Base-by-base conservation (phyloP, 2,329 filamentous ascomycete genomes). In the Intubia oerlemansii region DNA sequence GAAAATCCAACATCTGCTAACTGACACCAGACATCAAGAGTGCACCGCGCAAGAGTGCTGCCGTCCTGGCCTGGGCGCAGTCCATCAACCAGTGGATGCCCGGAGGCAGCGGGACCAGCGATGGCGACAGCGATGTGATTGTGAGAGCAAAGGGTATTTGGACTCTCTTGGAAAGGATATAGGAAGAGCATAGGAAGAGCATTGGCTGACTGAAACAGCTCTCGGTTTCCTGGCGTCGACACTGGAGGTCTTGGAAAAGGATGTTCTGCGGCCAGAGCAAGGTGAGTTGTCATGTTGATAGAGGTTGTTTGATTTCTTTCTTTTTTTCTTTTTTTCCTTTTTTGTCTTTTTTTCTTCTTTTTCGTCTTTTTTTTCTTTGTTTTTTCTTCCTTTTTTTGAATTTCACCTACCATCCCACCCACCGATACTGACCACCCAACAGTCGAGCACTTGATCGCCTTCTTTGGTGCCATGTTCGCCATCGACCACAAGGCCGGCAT, bases 401-500 rank as follows among this genome's bases (percentile, higher is more conserved):
- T n/a, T n/a, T n/a, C n/a, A n/a, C n/a, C n/a, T n/a, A n/a, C n/a
- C n/a, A n/a, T n/a, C n/a, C n/a, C n/a, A n/a, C 10, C 26, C 11
- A 11, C 29, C 15, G 10, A 22, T 11, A n/a, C 15, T 21, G 17
- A 9, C 20, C 8, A 2, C 10, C 11, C 16, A 8, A 10, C 29
- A 43, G 44, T 47, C 18, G 38, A 42, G 11, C 40, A 39, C 3
- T 40, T 49, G 7, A 36, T 65, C 16, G 48, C 50, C 20, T 69
- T 67, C 46, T 69, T 69, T 32, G 56, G 58, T 10, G 57, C 59
- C 33, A 62, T 68, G 51, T 68, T 67, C 36, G 59, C 59, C 3
- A 56, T 62, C 30, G 63, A 68, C 36, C 62, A 66, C 45, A 62
- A 62, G 40, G 62, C 61, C n/a, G 64, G 64, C 23, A 57, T 68